These are phyloP conservation scores for Claviceps humidiphila DNA, from an alignment of 2,329 filamentous ascomycete species.

Conservation along the genomic window DNA sequence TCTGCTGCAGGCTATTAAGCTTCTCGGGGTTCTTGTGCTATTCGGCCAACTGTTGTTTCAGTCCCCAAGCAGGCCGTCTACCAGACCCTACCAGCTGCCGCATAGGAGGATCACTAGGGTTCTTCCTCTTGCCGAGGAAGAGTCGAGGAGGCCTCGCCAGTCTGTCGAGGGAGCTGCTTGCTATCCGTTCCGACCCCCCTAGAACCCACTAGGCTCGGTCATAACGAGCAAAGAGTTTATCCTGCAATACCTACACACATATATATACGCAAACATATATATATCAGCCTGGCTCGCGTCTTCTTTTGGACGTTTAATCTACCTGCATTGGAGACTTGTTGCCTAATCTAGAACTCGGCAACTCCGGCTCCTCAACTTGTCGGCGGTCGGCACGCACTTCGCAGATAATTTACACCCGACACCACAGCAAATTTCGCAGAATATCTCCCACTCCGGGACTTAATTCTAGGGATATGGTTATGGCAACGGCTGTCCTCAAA, in stretches of 20 bases:
- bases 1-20: slow-evolving; percentile 33
- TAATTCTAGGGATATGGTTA: slow-evolving; percentile 44
- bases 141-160: slow-evolving; percentile 97
- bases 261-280: slow-evolving; percentile 1
- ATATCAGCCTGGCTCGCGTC: not conserved
- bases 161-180: slow-evolving; percentile 79
- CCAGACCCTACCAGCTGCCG: slow-evolving; percentile 80
- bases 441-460: not conserved
- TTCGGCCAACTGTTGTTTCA: slow-evolving; percentile 35
- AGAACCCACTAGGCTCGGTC: slow-evolving; percentile 40
- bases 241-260: not conserved
- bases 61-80: slow-evolving; percentile 38
- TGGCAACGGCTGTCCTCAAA: slow-evolving; percentile 48
- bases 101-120: slow-evolving; percentile 96
- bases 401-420: too few species aligned
- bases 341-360: slow-evolving; percentile 3
- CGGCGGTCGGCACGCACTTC: not conserved
- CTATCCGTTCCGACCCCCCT: slow-evolving; percentile 93
- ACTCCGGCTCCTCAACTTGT: not conserved
- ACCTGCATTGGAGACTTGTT: not conserved
- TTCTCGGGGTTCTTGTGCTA: slow-evolving; percentile 36
- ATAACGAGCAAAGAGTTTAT: slow-evolving; percentile 1
- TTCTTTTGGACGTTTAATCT: not conserved
- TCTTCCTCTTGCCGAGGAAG: slow-evolving; percentile 99
- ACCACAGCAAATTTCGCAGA: not conserved